Conservation (phyloP, 176 grass and related monocot genomes). For the Carex scoparia region DNA sequence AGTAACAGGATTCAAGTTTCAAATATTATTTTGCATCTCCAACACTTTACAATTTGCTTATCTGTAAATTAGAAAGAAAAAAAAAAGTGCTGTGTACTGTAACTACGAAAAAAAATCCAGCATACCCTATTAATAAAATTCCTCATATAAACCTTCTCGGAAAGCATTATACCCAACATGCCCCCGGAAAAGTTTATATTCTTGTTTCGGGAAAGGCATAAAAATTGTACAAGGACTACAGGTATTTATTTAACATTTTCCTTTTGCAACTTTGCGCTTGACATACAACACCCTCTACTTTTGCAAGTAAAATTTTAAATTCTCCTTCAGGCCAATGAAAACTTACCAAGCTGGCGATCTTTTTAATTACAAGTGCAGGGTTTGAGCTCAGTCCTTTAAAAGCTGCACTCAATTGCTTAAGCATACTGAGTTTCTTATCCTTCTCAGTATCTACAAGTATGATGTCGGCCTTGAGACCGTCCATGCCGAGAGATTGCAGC, state of each 20-base stretch:
- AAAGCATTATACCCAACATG: neutral
- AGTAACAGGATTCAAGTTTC: neutral
- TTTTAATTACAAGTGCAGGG: constrained; percentile 90
- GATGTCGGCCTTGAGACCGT: constrained; percentile 76
- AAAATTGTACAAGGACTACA: neutral
- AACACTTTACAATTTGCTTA: neutral
- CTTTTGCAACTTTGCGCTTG: neutral
- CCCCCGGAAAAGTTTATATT: neutral
- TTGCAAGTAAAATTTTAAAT: neutral
- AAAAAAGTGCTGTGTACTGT: neutral
- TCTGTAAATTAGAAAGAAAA: neutral
- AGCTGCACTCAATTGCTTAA: constrained; percentile 84
- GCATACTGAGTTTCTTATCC: constrained; percentile 94
- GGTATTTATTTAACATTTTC: neutral
- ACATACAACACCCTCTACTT: neutral
- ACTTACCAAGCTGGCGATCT: constrained; percentile 97
- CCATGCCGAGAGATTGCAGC: constrained; percentile 63
- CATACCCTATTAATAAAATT: neutral
- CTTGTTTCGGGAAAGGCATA: neutral
- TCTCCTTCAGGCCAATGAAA: neutral
- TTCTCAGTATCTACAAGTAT: constrained; percentile 88
- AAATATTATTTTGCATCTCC: neutral
- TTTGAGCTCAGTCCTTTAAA: constrained; percentile 81
- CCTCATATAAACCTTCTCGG: neutral
- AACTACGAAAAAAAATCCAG: neutral